Evolutionary conservation across 164 flowering plant genomes (phyloP).

Genomic region (Vitis amurensis): DNA sequence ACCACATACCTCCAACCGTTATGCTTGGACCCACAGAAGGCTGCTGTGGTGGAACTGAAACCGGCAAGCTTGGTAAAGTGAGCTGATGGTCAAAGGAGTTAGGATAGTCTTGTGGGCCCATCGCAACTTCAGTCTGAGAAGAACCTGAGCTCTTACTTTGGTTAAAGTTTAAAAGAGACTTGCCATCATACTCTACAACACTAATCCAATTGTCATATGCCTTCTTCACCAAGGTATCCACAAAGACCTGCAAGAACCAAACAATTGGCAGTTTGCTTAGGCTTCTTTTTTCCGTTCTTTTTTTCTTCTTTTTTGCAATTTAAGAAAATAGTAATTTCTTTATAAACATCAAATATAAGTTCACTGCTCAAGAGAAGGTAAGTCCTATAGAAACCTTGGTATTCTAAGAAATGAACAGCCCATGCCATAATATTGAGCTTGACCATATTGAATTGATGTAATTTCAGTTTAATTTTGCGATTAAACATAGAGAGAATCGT

Average conservation of each 20-base stretch:
- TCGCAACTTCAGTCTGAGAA: constrained; percentile 34
- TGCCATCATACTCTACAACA: constrained; percentile 91
- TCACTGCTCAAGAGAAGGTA: too few species aligned
- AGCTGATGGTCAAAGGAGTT: constrained; percentile 52
- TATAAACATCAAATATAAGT: neutral
- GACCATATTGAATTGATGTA: neutral
- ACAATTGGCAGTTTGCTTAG: neutral
- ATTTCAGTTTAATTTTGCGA: neutral
- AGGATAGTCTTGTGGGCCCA: constrained; percentile 33
- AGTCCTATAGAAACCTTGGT: too few species aligned
- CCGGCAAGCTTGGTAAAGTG: constrained; percentile 46
- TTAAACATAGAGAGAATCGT: neutral
- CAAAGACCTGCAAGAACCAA: constrained; percentile 58
- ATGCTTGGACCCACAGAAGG: constrained; percentile 40
- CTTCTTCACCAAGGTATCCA: constrained; percentile 83
- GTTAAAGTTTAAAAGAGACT: constrained; percentile 57
- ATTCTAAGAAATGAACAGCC: neutral
- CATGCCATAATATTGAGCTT: neutral
- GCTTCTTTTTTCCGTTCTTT: neutral
- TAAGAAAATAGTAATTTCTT: neutral
- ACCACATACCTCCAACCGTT: constrained; percentile 48
- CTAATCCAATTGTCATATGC: constrained; percentile 97
- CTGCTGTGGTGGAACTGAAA: constrained; percentile 48
- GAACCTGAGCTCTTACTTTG: constrained; percentile 36
- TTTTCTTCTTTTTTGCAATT: neutral